Evolutionary conservation across 2,329 filamentous ascomycete species (phyloP).

Genomic region (Neofusicoccum umdonicola): DNA sequence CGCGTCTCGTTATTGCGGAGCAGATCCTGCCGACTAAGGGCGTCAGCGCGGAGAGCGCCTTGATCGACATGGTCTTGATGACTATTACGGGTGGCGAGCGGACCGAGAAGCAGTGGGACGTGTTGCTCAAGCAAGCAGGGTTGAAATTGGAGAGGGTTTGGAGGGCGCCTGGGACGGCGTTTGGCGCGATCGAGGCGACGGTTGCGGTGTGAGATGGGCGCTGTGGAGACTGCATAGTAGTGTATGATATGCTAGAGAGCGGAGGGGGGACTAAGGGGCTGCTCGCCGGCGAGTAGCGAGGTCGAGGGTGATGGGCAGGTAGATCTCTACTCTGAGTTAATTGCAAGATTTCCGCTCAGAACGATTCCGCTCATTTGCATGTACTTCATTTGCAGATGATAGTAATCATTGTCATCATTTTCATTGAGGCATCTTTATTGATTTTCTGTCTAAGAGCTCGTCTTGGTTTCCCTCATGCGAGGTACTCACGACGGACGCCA

Average conservation of each 20-base stretch:
- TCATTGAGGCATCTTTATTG: background rate
- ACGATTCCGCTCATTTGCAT: no score
- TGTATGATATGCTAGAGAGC: no score
- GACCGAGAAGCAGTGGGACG: constrained; percentile 21
- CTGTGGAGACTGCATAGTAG: no score
- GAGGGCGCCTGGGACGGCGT: constrained; percentile 2
- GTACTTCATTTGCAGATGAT: no score
- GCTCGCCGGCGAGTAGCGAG: no score
- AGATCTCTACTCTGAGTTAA: no score
- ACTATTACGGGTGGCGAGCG: constrained; percentile 26
- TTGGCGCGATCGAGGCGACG: constrained; percentile 18
- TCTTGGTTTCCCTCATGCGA: constrained; percentile 3
- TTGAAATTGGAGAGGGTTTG: constrained; percentile 20
- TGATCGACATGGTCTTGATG: constrained; percentile 41
- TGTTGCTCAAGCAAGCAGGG: constrained; percentile 19
- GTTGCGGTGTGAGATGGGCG: background rate
- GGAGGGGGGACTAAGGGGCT: no score
- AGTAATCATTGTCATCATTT: no score
- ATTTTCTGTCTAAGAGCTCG: background rate
- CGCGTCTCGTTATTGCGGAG: constrained; percentile 36
- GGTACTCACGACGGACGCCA: constrained; percentile 8
- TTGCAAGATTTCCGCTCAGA: no score
- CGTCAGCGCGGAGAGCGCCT: constrained; percentile 28
- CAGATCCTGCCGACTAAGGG: constrained; percentile 34
- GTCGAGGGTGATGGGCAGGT: no score